A percentile compares a stretch with the other conserved stretches of the same genome.
Conservation (phyloP, 768 basidiomycete genomes). For the Phanerodontia chrysosporium region DNA sequence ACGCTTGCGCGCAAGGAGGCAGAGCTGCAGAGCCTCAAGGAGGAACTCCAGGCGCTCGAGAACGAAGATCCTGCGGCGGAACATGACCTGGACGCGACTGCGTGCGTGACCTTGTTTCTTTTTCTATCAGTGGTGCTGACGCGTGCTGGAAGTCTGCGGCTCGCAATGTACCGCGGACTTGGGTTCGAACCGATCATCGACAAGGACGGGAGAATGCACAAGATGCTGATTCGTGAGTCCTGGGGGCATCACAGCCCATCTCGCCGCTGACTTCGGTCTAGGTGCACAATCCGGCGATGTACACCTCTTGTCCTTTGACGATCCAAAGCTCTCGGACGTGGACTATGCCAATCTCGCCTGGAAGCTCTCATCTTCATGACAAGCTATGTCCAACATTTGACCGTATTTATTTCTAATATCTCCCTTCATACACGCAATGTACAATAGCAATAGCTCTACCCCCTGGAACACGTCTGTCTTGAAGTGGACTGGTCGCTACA, state of each 20-base stretch:
- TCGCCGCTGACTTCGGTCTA: too few species aligned
- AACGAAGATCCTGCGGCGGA: constrained; percentile 69
- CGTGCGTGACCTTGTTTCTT: constrained; percentile 39
- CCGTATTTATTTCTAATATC: not conserved
- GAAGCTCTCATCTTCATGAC: constrained; percentile 32
- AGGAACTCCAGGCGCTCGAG: constrained; percentile 57
- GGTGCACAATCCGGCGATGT: constrained; percentile 43
- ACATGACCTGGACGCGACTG: constrained; percentile 66
- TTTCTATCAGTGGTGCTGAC: constrained; percentile 6
- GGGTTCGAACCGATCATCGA: constrained; percentile 68
- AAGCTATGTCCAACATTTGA: not conserved
- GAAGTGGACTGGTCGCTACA: too few species aligned
- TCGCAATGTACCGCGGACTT: constrained; percentile 65
- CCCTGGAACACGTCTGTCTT: not conserved
- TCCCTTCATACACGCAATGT: not conserved
- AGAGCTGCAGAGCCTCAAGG: constrained; percentile 64
- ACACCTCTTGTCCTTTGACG: constrained; percentile 29
- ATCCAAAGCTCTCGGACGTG: constrained; percentile 21
- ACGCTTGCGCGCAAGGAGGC: constrained; percentile 63
- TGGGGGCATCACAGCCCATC: not conserved
- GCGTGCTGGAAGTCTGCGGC: constrained; percentile 48
- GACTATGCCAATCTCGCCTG: constrained; percentile 31
- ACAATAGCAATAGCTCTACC: not conserved
- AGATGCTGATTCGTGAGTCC: constrained; percentile 70
- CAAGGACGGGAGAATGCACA: constrained; percentile 44